Base-by-base conservation (phyloP, 768 basidiomycete genomes). In the Collybiopsis confluens region DNA sequence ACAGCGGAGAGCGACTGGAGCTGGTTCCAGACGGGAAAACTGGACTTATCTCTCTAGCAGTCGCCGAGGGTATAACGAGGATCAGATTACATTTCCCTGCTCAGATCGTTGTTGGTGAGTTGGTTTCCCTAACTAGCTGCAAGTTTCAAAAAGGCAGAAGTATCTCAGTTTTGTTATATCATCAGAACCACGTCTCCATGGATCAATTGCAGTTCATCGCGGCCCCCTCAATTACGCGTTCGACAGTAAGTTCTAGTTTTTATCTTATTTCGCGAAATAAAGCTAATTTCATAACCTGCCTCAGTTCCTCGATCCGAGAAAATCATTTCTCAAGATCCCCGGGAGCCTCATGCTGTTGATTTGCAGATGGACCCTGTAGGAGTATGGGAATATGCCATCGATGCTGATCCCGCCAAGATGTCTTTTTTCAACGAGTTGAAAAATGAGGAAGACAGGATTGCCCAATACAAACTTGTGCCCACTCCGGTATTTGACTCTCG, bases 191-290 rank as follows among this genome's bases (percentile, higher is more conserved):
- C 71, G 80, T 18, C 78, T 79, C 16, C 73, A 80, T 57, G 73
- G 74, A 7, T 78, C 78, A 7, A 68, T 80, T 45, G 79, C 79
- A 8, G 69, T 82, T 15, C 79, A 82, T 43, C 75, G 79, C 7
- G 80, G 79, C 15, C 76, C 79, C 9, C 61, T 82, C 40, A 71
- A 81, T 62, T 82, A 80, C 59, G 79, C 80, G 4, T 77, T 76
- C 56, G 79, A 81, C 63, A 81, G 74, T 74, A 54, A 55, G 71
- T 56, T 4, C 55, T 9, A 52, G 56, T 7, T n/a, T 23, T 15
- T 6, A 53, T 16, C 45, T 21, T 8, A 10, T 30, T 18, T n/a
- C 28, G 24, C 37, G 20, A 8, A 8, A 9, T 21, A 11, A 9
- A 15, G 2, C 16, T 13, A 16, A 9, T 11, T 42, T 4, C 27